These are phyloP conservation scores for Trametes maxima DNA, from an alignment of 768 basidiomycete genomes.

Conservation along the genomic window DNA sequence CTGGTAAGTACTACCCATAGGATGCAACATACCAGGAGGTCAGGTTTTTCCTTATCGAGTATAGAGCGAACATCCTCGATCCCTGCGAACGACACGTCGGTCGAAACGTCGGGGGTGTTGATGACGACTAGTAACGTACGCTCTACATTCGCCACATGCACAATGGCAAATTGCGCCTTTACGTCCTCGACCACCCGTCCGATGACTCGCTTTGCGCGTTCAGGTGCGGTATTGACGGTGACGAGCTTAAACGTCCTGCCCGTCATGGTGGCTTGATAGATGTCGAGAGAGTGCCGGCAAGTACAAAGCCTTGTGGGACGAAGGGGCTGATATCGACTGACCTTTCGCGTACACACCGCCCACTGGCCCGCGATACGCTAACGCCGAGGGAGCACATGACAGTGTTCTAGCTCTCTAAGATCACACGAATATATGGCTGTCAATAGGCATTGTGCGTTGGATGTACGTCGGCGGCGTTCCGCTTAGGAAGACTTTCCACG, in stretches of 20 bases:
- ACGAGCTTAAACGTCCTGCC: slow-evolving; percentile 12
- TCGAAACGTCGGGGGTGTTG: neutral
- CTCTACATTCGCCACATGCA: slow-evolving; percentile 22
- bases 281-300: neutral
- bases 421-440: no score
- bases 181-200: slow-evolving; percentile 25
- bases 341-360: no score
- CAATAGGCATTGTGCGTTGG: no score
- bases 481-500: no score
- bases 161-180: slow-evolving; percentile 21
- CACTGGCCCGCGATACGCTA: no score
- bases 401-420: no score
- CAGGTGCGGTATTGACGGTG: slow-evolving; percentile 26
- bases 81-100: neutral
- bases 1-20: no score
- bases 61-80: slow-evolving; percentile 21
- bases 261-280: neutral
- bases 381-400: no score
- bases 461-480: no score
- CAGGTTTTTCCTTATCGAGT: slow-evolving; percentile 19
- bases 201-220: slow-evolving; percentile 24
- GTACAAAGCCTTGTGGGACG: neutral
- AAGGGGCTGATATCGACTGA: no score
- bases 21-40: slow-evolving; percentile 16
- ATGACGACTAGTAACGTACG: slow-evolving; percentile 18